Base-by-base conservation (phyloP, 768 basidiomycete species). In the Naematelia aurantialba region DNA sequence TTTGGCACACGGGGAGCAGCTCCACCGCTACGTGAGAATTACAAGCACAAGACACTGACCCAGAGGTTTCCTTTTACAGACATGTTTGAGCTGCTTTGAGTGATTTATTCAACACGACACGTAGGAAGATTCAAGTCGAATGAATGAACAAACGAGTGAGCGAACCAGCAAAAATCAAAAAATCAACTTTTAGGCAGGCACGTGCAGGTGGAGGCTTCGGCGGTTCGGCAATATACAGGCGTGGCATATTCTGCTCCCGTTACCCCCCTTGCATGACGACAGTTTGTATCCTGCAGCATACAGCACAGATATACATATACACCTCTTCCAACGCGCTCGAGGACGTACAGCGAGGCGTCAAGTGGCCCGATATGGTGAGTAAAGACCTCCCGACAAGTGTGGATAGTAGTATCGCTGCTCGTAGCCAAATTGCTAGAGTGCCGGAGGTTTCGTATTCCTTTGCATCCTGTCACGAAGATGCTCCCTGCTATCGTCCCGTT, bases 31-130 rank as follows among this genome's bases (percentile, higher is more conserved):
- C 8, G 34, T 39, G 34, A 8, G 8, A 17, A 39, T 17, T 8
- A 8, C 34, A 39, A 27, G 45, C 5, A 48, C 24, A 39, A 30
- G 29, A 12, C 21, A 59, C 70, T 65, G 34, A 73, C 71, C 71
- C 71, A 73, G 29, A 73, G 66, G 57, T 62, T 63, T 53, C 68
- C 54, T 52, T 65, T 63, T 59, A 66, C 57, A 26, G 71, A 59
- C 71, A 73, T 73, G 63, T 61, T 68, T 60, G 52, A 27, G 42
- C 27, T 12, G 13, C n/a, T 58, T 52, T 59, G 22, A 5, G 17
- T 50, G 22, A 21, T 50, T 25, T 42, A 4, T 34, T 57, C 24
- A 47, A 46, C 24, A 50, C 8, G 46, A 8, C 8, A 52, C 22
- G 27, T 60, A 47, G 47, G 29, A 52, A 26, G 10, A 25, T 19